A percentile compares a stretch with the other conserved stretches of the same genome.
phyloP scores from a whole-genome alignment of 352 stramenopile genomes.

The Phytophthora melonis region DNA sequence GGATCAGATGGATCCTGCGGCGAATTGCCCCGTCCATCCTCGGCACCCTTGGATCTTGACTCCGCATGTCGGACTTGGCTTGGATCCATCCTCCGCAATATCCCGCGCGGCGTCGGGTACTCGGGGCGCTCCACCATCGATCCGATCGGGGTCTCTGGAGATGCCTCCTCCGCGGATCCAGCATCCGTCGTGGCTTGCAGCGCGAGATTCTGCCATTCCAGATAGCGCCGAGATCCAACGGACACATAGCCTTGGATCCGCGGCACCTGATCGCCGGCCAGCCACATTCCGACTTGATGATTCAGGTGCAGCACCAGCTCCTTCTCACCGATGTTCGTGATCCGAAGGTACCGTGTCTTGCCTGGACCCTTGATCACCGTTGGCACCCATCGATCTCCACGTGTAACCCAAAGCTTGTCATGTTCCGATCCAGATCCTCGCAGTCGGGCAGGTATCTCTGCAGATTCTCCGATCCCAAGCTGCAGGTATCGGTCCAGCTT shows the following conservation, averaged over 20 bases:
- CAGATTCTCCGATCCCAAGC: not conserved
- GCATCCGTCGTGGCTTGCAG: not conserved
- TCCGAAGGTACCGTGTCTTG: not conserved
- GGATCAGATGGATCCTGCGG: too few species aligned
- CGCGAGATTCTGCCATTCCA: constrained; percentile 23
- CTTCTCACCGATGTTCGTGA: constrained; percentile 10
- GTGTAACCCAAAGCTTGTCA: constrained; percentile 17
- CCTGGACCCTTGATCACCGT: not conserved
- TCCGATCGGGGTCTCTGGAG: not conserved
- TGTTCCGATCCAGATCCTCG: not conserved
- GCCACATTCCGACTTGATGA: constrained; percentile 17
- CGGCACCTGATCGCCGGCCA: constrained; percentile 5
- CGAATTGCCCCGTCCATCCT: too few species aligned
- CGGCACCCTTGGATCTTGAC: too few species aligned
- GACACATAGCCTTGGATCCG: constrained; percentile 14
- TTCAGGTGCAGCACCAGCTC: not conserved
- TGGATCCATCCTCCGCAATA: too few species aligned
- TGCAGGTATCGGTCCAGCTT: not conserved
- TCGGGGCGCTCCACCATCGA: not conserved
- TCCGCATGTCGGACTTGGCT: too few species aligned
- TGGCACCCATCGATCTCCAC: constrained; percentile 7
- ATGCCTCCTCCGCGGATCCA: not conserved
- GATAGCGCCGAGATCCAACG: not conserved
- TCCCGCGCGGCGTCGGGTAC: too few species aligned
- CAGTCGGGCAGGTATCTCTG: not conserved